Conservation (phyloP, 805 yeast genomes). For the Candida berthetii region DNA sequence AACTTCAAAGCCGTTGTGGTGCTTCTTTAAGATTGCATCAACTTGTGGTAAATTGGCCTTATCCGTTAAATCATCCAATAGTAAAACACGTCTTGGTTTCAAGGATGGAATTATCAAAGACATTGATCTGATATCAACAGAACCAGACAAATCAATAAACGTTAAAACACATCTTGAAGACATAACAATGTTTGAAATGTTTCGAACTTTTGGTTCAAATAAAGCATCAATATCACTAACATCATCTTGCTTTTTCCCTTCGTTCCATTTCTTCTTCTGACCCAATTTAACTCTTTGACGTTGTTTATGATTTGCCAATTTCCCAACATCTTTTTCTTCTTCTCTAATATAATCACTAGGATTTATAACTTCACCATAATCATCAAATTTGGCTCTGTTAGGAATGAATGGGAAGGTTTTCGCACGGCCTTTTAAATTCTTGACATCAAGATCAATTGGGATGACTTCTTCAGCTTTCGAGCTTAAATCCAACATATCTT, state of each 20-base stretch:
- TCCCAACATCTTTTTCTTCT: slow-evolving; percentile 35
- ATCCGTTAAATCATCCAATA: slow-evolving; percentile 40
- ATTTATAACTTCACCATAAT: slow-evolving; percentile 79
- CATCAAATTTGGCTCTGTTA: slow-evolving; percentile 62
- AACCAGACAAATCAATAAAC: slow-evolving; percentile 76
- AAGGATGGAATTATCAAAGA: slow-evolving; percentile 70
- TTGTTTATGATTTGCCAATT: slow-evolving; percentile 19
- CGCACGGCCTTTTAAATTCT: slow-evolving; percentile 22
- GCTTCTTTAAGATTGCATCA: slow-evolving; percentile 13
- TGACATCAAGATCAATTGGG: slow-evolving; percentile 26
- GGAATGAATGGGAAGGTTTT: slow-evolving; percentile 74
- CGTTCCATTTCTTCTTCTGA: slow-evolving; percentile 29
- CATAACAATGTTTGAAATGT: slow-evolving; percentile 26
- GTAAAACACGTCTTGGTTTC: slow-evolving; percentile 68
- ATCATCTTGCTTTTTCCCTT: slow-evolving; percentile 42
- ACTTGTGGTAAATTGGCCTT: slow-evolving; percentile 8
- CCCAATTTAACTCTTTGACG: slow-evolving; percentile 22
- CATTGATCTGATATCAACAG: slow-evolving; percentile 79
- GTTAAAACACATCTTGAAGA: slow-evolving; percentile 64
- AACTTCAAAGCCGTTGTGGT: slow-evolving; percentile 25
- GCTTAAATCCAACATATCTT: slow-evolving; percentile 19
- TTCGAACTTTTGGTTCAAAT: slow-evolving; percentile 44
- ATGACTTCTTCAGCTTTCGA: slow-evolving; percentile 23
- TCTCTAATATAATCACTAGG: slow-evolving; percentile 54
- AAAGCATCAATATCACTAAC: slow-evolving; percentile 43